Conservation (phyloP, 2,329 filamentous ascomycete species). For the Microcera coccophila region DNA sequence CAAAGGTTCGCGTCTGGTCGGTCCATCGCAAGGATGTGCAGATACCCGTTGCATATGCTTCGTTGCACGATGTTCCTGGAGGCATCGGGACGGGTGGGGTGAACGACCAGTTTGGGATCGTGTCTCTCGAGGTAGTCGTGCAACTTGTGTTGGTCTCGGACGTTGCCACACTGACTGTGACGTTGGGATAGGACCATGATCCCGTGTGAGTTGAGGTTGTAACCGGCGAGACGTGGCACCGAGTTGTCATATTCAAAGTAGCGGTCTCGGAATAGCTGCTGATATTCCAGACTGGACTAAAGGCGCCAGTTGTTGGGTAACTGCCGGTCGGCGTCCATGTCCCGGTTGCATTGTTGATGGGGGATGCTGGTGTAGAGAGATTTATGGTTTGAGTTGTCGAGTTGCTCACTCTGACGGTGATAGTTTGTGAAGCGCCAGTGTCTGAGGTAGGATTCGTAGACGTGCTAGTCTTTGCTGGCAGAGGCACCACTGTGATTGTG, state of each 20-base stretch:
- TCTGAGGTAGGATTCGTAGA: constrained; percentile 14
- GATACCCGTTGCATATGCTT: constrained; percentile 17
- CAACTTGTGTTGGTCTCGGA: constrained; percentile 13
- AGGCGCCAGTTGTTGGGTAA: background rate
- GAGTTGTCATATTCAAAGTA: constrained; percentile 3
- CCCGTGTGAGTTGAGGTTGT: constrained; percentile 17
- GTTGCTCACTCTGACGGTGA: background rate
- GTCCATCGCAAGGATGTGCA: constrained; percentile 16
- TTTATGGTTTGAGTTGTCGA: background rate
- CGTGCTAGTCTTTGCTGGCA: constrained; percentile 3
- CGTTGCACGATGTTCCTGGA: constrained; percentile 20
- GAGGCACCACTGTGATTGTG: constrained; percentile 7
- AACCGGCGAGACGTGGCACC: constrained; percentile 11
- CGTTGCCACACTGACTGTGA: background rate
- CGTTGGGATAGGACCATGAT: constrained; percentile 1
- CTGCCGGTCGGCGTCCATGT: background rate
- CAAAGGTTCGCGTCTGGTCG: constrained; percentile 13
- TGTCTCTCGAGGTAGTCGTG: constrained; percentile 2
- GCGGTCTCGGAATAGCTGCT: constrained; percentile 3
- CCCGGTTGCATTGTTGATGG: background rate
- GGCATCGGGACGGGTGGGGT: constrained; percentile 8
- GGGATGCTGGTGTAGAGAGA: constrained; percentile 8
- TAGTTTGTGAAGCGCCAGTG: background rate
- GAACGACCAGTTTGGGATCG: constrained; percentile 9
- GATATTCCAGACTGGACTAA: constrained; percentile 4